Evolutionary conservation across 352 stramenopile genomes (phyloP).

Genomic region (Globisporangium orthogonon): DNA sequence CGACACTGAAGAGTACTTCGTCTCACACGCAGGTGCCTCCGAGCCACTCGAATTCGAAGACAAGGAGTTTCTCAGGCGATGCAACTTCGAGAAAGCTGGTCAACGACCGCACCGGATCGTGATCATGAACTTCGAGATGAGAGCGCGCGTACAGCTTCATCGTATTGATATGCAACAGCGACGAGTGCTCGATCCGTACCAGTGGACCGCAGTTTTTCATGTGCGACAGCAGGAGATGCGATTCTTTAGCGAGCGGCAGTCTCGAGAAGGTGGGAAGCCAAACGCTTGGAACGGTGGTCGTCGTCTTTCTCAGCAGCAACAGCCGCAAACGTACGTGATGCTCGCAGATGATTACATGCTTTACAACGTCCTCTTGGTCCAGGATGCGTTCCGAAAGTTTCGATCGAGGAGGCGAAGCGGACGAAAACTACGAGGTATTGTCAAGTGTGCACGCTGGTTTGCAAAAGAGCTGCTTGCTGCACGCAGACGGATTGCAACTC

Average conservation of each 20-base stretch:
- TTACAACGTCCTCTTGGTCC: slow-evolving; percentile 61
- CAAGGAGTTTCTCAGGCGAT: slow-evolving; percentile 13
- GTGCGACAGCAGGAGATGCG: slow-evolving; percentile 43
- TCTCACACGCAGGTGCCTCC: slow-evolving; percentile 8
- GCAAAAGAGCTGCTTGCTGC: slow-evolving; percentile 19
- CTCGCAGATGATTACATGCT: slow-evolving; percentile 42
- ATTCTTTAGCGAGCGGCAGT: slow-evolving; percentile 32
- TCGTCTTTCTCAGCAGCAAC: not conserved
- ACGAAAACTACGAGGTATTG: slow-evolving; percentile 24
- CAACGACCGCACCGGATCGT: slow-evolving; percentile 29
- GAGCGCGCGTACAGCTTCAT: slow-evolving; percentile 16
- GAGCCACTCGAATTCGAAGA: slow-evolving; percentile 63
- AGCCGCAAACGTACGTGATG: slow-evolving; percentile 44
- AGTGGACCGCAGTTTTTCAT: slow-evolving; percentile 60
- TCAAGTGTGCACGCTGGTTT: slow-evolving; percentile 23
- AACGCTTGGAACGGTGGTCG: not conserved
- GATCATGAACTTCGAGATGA: slow-evolving; percentile 36
- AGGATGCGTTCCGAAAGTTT: slow-evolving; percentile 52
- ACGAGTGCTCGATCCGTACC: slow-evolving; percentile 25
- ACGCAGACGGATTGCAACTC: slow-evolving; percentile 16
- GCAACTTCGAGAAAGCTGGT: slow-evolving; percentile 14
- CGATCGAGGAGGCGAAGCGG: slow-evolving; percentile 14
- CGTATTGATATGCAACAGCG: slow-evolving; percentile 13
- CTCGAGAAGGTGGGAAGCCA: not conserved
- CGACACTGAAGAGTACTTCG: slow-evolving; percentile 39